These are phyloP conservation scores for Hymenoscyphus linearis DNA, from an alignment of 2,329 filamentous ascomycete genomes.

Conservation along the genomic window DNA sequence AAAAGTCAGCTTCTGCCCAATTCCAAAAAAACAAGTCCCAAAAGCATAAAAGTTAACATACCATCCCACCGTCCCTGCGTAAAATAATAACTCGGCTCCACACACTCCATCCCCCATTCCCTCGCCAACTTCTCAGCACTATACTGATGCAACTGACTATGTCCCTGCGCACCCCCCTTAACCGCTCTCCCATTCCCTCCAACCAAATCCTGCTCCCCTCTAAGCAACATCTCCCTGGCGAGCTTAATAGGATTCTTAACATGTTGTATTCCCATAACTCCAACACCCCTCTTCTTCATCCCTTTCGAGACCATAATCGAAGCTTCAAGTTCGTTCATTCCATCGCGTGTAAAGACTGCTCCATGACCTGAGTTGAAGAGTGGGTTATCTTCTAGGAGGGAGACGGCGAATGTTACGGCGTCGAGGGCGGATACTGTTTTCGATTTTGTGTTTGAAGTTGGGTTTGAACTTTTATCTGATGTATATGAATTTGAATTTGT, in stretches of 20 bases:
- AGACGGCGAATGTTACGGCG: slow-evolving; percentile 69
- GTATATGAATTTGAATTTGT: neutral
- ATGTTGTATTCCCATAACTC: slow-evolving; percentile 64
- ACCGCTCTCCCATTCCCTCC: slow-evolving; percentile 32
- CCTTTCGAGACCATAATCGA: slow-evolving; percentile 78
- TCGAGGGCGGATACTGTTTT: slow-evolving; percentile 48
- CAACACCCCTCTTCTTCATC: slow-evolving; percentile 69
- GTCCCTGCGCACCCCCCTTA: slow-evolving; percentile 49
- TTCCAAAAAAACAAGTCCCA: too few species aligned
- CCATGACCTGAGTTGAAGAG: slow-evolving; percentile 83
- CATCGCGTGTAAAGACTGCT: slow-evolving; percentile 79
- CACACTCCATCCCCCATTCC: slow-evolving; percentile 65
- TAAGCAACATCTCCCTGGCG: slow-evolving; percentile 64
- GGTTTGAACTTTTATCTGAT: too few species aligned
- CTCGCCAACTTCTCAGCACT: slow-evolving; percentile 65
- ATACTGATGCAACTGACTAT: slow-evolving; percentile 63
- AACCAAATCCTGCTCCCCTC: slow-evolving; percentile 56
- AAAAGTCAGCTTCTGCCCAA: neutral
- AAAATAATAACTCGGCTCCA: slow-evolving; percentile 67
- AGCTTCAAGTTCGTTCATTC: slow-evolving; percentile 80
- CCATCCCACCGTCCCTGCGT: slow-evolving; percentile 71
- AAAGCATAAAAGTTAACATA: slow-evolving; percentile 5
- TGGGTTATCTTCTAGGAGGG: slow-evolving; percentile 69
- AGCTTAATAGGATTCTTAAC: slow-evolving; percentile 78
- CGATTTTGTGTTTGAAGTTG: too few species aligned